phyloP scores from a whole-genome alignment of 768 basidiomycete species.

The Serendipita sp. region DNA sequence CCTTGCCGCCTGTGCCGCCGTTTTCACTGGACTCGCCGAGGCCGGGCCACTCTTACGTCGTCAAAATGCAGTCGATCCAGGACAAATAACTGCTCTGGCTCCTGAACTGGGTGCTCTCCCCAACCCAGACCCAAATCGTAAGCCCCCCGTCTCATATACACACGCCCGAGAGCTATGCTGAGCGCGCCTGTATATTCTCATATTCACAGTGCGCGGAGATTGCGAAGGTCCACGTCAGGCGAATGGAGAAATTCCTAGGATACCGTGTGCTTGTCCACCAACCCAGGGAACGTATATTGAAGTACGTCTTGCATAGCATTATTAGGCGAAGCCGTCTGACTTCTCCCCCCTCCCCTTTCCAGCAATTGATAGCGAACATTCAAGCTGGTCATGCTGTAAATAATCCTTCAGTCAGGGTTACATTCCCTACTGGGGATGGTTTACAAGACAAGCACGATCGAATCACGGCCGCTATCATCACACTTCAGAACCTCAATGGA shows the following conservation, averaged over 20 bases:
- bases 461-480: constrained; percentile 40
- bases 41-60: background rate
- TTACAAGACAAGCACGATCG: constrained; percentile 36
- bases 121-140: constrained; percentile 44
- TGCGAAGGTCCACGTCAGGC: background rate
- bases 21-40: background rate
- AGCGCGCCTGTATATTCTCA: background rate
- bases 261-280: background rate
- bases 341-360: background rate
- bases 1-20: background rate
- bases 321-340: background rate
- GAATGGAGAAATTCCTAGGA: background rate
- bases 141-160: constrained; percentile 12
- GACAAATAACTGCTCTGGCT: constrained; percentile 23
- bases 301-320: background rate
- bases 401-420: constrained; percentile 40
- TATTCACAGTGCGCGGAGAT: background rate
- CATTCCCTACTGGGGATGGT: constrained; percentile 47
- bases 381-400: constrained; percentile 46
- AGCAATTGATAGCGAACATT: constrained; percentile 26
- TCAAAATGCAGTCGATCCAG: background rate
- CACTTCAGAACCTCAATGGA: constrained; percentile 58
- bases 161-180: background rate
- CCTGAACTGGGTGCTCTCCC: constrained; percentile 42
- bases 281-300: background rate